phyloP scores from a whole-genome alignment of 2,329 filamentous ascomycete genomes.

The Sarocladium brachiariae region DNA sequence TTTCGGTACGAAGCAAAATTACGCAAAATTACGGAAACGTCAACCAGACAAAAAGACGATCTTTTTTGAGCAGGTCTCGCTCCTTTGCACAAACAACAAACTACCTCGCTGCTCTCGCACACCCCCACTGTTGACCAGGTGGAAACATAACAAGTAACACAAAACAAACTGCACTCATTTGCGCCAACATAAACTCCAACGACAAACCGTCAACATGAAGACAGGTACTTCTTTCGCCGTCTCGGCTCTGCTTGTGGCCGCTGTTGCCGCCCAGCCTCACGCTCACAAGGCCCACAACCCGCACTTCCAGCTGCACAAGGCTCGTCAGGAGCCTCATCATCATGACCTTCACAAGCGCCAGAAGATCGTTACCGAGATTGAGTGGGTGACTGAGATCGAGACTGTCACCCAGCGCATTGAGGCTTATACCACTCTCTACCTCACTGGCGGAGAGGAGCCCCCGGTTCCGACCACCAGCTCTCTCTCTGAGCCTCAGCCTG shows the following conservation, averaged over 20 bases:
- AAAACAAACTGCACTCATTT: slow-evolving; percentile 15
- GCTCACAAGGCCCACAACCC: slow-evolving; percentile 30
- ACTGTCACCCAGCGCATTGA: slow-evolving; percentile 42
- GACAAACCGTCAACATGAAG: slow-evolving; percentile 34
- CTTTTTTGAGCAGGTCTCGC: slow-evolving; percentile 12
- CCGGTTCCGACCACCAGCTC: slow-evolving; percentile 15
- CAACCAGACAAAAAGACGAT: not conserved
- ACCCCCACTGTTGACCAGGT: slow-evolving; percentile 7
- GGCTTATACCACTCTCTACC: slow-evolving; percentile 38
- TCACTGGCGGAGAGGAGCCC: slow-evolving; percentile 28
- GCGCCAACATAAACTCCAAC: slow-evolving; percentile 11
- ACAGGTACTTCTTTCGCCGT: slow-evolving; percentile 20
- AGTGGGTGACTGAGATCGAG: slow-evolving; percentile 44
- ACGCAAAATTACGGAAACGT: no score
- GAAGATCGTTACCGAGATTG: slow-evolving; percentile 39
- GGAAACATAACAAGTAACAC: slow-evolving; percentile 11
- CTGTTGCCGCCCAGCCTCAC: slow-evolving; percentile 45
- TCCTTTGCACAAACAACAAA: not conserved
- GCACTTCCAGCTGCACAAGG: slow-evolving; percentile 23
- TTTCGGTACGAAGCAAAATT: not conserved
- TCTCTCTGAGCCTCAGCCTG: slow-evolving; percentile 15
- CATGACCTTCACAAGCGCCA: slow-evolving; percentile 18
- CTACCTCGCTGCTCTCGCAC: not conserved
- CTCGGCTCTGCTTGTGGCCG: slow-evolving; percentile 26
- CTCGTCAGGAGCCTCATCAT: not conserved